Evolutionary conservation across 2,329 filamentous ascomycete species (phyloP).

Genomic region (Triangularia verruculosa): DNA sequence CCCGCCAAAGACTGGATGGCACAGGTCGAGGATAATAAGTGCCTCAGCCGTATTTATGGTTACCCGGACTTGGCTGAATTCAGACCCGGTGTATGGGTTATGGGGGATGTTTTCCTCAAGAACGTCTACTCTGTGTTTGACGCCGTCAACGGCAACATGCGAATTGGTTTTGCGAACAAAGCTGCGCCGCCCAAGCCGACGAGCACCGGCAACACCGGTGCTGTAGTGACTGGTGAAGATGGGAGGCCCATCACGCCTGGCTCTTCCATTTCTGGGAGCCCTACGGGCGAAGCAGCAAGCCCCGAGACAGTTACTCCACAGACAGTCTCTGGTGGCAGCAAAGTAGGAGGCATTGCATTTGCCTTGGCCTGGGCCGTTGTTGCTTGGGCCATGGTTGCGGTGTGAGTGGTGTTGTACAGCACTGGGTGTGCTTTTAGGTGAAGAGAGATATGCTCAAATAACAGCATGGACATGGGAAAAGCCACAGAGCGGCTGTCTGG

Average conservation of each 20-base stretch:
- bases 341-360: background rate
- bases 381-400: background rate
- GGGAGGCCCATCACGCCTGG: constrained; percentile 29
- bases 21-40: constrained; percentile 42
- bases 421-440: background rate
- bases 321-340: background rate
- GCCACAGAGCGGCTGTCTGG: background rate
- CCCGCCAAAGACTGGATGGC: constrained; percentile 69
- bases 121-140: constrained; percentile 89
- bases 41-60: constrained; percentile 68
- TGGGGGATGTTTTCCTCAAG: constrained; percentile 83
- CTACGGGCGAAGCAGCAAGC: constrained; percentile 13
- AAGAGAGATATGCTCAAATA: background rate
- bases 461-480: background rate
- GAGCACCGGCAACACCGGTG: constrained; percentile 23
- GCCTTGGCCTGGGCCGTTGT: background rate
- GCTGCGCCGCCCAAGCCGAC: constrained; percentile 26
- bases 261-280: constrained; percentile 34
- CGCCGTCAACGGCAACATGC: constrained; percentile 53
- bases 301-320: background rate
- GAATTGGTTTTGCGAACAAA: constrained; percentile 51
- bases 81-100: constrained; percentile 67
- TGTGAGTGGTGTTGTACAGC: background rate
- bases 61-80: constrained; percentile 47
- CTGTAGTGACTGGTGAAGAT: constrained; percentile 17